Base-by-base conservation (phyloP, 2,329 filamentous ascomycete genomes). In the Byssochlamys sp. region DNA sequence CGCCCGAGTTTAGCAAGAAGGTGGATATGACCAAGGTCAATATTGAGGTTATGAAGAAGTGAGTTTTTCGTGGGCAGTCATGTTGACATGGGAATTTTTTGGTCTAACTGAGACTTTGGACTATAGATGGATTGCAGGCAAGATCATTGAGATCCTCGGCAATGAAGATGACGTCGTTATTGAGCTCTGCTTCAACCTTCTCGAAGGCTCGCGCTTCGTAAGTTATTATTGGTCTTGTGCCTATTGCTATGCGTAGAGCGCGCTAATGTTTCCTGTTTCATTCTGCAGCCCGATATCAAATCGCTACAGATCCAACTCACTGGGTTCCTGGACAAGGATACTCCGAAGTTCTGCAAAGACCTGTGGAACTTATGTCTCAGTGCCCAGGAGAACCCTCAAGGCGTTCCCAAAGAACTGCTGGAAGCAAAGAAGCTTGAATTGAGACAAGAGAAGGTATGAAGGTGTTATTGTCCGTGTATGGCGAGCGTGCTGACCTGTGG, bases 11-110 rank as follows among this genome's bases (percentile, higher is more conserved):
- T 77, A 92, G 84, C 70, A 86, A 89, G 71, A 96, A 96, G 78
- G 94, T 99, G 63, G 91, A 99, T 78, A 96, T 95, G 84, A 84
- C 86, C 66, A 97, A 97, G 78, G 91, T 99, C 74, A 96, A 99
- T 71, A 80, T 96, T 54, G 90, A 95, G 73, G 89, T 99, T 57
- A 95, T 99, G 85, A 96, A 96, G 81, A 95, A 94, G 89, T 95
- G 71, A 69, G 86, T 76, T 60, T 39, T 7, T 29, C 33, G 1
- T 19, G 19, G 19, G 55, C 52, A 57, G 61, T 58, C 60, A 57
- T 51, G 26, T 28, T 11, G n/a, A 19, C 6, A 58, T 28, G 59
- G 33, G 54, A 52, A 54, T 57, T 58, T 55, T 26, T 2, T 52
- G 58, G 31, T 61, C 55, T 51, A 52, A 29, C 58, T 53, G 14